Conservation (phyloP, 495 filamentous ascomycete species). For the Talaromyces ruber region DNA sequence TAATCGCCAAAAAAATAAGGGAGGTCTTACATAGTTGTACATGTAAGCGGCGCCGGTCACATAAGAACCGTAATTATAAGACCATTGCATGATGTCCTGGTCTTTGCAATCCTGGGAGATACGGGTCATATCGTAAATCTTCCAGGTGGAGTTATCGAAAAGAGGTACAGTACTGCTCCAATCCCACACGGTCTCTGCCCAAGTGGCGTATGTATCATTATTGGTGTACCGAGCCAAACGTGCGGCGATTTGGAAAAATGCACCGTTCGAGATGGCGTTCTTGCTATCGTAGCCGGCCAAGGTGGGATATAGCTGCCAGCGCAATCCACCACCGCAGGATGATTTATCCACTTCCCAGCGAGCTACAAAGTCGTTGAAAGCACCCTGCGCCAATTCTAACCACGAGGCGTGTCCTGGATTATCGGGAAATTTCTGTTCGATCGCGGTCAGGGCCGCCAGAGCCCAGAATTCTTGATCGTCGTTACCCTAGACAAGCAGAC, state of each 20-base stretch:
- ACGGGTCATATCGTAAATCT: constrained; percentile 60
- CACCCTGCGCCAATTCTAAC: constrained; percentile 48
- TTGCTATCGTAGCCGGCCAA: constrained; percentile 77
- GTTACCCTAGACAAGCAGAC: constrained; percentile 42
- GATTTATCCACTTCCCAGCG: constrained; percentile 54
- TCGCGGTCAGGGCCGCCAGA: constrained; percentile 61
- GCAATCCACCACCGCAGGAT: constrained; percentile 67
- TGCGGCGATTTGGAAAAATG: constrained; percentile 75
- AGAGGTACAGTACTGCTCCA: constrained; percentile 57
- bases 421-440: constrained; percentile 65
- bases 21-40: constrained; percentile 54
- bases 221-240: constrained; percentile 66
- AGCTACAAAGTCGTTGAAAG: constrained; percentile 56
- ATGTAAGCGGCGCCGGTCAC: constrained; percentile 67
- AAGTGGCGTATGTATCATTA: constrained; percentile 66
- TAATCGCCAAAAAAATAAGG: not conserved
- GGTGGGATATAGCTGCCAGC: constrained; percentile 80
- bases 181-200: constrained; percentile 63
- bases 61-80: constrained; percentile 68
- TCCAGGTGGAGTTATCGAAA: constrained; percentile 36
- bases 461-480: constrained; percentile 81
- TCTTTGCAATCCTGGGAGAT: constrained; percentile 47
- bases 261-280: constrained; percentile 71
- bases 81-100: constrained; percentile 60
- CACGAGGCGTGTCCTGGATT: constrained; percentile 48